Evolutionary conservation across 2,329 filamentous ascomycete genomes (phyloP).

Genomic region (Xylariaceae sp.): DNA sequence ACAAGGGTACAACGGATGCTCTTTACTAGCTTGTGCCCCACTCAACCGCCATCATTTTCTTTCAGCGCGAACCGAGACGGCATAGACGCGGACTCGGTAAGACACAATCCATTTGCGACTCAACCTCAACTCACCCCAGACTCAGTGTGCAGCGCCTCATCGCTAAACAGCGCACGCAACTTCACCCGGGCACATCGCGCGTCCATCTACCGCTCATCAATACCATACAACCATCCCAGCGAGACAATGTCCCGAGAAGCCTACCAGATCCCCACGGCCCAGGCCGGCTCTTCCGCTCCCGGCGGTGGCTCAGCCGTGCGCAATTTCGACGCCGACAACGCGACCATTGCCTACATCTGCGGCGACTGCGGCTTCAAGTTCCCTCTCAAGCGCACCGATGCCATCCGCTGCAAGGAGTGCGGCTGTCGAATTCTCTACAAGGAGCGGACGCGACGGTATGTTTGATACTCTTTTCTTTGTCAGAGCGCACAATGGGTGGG

Average conservation of each 20-base stretch:
- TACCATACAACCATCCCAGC: slow-evolving; percentile 1
- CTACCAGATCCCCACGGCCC: slow-evolving; percentile 66
- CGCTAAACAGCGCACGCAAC: background rate
- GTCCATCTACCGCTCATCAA: background rate
- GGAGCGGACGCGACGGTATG: slow-evolving; percentile 93
- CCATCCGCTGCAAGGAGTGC: slow-evolving; percentile 86
- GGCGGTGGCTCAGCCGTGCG: slow-evolving; percentile 39
- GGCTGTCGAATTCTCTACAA: slow-evolving; percentile 96
- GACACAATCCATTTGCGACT: background rate
- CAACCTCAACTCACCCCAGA: too few species aligned
- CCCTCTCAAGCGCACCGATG: slow-evolving; percentile 69
- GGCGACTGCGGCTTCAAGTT: slow-evolving; percentile 82
- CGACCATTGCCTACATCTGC: slow-evolving; percentile 67
- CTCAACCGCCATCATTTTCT: slow-evolving; percentile 28
- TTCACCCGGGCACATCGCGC: background rate
- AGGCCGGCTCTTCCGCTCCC: slow-evolving; percentile 39
- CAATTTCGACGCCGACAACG: slow-evolving; percentile 44
- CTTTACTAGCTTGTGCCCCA: background rate
- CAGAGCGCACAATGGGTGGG: too few species aligned
- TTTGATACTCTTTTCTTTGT: slow-evolving; percentile 15
- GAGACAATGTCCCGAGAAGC: slow-evolving; percentile 65
- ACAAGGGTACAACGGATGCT: too few species aligned
- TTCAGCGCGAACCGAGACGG: slow-evolving; percentile 1
- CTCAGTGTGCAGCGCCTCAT: background rate
- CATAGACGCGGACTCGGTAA: too few species aligned